A percentile compares a stretch with the other conserved stretches of the same genome.
phyloP scores from a whole-genome alignment of 257 asterid species.

The Handroanthus guayacan region DNA sequence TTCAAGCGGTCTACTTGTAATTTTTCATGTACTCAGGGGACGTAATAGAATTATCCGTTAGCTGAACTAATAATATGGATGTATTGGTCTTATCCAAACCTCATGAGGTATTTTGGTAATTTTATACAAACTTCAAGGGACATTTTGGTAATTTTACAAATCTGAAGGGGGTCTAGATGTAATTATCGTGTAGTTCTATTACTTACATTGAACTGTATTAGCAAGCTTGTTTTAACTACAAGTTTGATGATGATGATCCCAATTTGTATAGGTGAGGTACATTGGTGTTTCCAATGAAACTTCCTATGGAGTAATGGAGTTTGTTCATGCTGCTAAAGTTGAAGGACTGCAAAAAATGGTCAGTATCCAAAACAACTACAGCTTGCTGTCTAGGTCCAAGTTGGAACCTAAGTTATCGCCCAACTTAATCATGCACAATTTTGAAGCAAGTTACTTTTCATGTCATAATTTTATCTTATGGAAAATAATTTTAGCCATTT shows the following conservation, averaged over 20 bases:
- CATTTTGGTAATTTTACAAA: too few species aligned
- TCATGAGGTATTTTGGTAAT: too few species aligned
- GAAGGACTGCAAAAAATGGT: constrained; percentile 93
- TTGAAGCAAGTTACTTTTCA: not conserved
- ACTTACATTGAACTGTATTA: not conserved
- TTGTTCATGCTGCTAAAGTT: constrained; percentile 83
- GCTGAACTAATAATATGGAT: too few species aligned
- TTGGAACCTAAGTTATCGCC: constrained; percentile 69
- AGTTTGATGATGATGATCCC: constrained; percentile 15
- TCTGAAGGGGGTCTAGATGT: too few species aligned
- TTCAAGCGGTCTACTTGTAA: too few species aligned
- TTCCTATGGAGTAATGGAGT: constrained; percentile 95
- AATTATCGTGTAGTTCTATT: not conserved
- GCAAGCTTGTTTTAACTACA: constrained; percentile 8
- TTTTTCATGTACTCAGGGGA: too few species aligned
- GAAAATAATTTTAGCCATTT: not conserved
- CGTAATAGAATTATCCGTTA: too few species aligned
- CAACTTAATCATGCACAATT: not conserved
- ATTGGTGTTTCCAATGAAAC: constrained; percentile 97
- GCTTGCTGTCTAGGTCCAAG: constrained; percentile 79
- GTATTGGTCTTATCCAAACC: too few species aligned
- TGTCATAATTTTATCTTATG: not conserved
- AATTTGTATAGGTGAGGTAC: constrained; percentile 73
- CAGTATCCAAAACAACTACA: constrained; percentile 90
- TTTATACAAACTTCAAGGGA: too few species aligned